Conservation (phyloP, 1,284 basidiomycete genomes). For the Ustilago bromivora region DNA sequence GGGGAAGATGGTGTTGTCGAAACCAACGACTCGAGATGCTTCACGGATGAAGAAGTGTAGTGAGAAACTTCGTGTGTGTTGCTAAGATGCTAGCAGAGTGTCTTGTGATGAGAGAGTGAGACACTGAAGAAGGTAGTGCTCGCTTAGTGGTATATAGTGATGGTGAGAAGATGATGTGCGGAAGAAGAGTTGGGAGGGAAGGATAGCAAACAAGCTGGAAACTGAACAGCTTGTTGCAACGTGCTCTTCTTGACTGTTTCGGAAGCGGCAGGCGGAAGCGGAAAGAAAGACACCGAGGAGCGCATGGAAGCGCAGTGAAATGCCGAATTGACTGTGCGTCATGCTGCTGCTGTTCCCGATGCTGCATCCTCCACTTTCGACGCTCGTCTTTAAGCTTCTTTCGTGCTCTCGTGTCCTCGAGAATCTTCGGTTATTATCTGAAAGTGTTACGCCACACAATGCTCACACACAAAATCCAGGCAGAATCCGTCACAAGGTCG, state of each 20-base stretch:
- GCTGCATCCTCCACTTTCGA: constrained; percentile 32
- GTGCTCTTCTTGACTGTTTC: neutral
- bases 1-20: neutral
- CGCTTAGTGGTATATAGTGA: constrained; percentile 1
- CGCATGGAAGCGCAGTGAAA: constrained; percentile 16
- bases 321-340: constrained; percentile 18
- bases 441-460: neutral
- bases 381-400: constrained; percentile 25
- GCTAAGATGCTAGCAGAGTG: neutral
- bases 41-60: neutral
- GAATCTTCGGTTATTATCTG: constrained; percentile 18
- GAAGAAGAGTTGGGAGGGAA: neutral
- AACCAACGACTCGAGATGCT: neutral
- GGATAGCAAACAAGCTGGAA: neutral
- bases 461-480: neutral
- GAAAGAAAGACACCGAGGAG: neutral
- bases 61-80: neutral
- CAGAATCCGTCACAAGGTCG: neutral
- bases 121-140: neutral
- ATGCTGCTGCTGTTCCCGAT: constrained; percentile 13
- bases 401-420: constrained; percentile 23
- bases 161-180: neutral
- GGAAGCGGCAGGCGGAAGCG: neutral
- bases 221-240: neutral
- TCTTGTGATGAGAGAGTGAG: neutral